Percentiles rank a stretch among this genome's conserved stretches.
Evolutionary conservation across 116 monocot species (phyloP).

Genomic region (Cymodocea nodosa): DNA sequence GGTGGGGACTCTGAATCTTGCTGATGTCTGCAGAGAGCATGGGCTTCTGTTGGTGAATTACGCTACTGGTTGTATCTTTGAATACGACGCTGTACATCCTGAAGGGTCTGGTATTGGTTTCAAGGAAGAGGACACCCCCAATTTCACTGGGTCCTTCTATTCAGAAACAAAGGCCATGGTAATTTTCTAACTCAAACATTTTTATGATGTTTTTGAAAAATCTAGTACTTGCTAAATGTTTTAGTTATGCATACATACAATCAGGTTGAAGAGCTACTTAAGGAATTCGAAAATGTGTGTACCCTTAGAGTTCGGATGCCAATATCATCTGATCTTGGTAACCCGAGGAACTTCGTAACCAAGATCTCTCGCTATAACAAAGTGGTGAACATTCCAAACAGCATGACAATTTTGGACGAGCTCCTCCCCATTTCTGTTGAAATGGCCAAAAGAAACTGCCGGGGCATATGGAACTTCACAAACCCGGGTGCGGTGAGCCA

Average conservation of each 20-base stretch:
- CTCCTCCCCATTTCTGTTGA: constrained; percentile 65
- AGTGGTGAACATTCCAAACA: constrained; percentile 76
- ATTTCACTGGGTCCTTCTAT: constrained; percentile 54
- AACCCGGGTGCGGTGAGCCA: constrained; percentile 74
- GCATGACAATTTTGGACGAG: constrained; percentile 72
- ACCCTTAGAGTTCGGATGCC: constrained; percentile 67
- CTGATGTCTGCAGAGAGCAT: constrained; percentile 54
- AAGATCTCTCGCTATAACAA: constrained; percentile 54
- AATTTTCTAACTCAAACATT: neutral
- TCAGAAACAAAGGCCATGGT: constrained; percentile 83
- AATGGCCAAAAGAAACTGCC: constrained; percentile 56
- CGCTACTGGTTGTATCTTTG: constrained; percentile 71
- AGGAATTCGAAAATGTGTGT: constrained; percentile 65
- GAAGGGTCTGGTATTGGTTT: constrained; percentile 64
- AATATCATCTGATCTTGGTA: constrained; percentile 63
- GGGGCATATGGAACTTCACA: constrained; percentile 72
- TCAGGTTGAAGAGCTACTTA: constrained; percentile 64
- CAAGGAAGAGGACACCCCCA: constrained; percentile 59
- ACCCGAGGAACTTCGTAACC: constrained; percentile 66
- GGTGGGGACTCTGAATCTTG: constrained; percentile 48
- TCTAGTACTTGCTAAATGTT: neutral
- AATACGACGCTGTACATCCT: constrained; percentile 48
- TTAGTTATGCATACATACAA: neutral
- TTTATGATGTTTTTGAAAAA: neutral
- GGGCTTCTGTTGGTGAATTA: constrained; percentile 54